phyloP scores from a whole-genome alignment of 2,329 filamentous ascomycete genomes.

The Penicillium occitanis region DNA sequence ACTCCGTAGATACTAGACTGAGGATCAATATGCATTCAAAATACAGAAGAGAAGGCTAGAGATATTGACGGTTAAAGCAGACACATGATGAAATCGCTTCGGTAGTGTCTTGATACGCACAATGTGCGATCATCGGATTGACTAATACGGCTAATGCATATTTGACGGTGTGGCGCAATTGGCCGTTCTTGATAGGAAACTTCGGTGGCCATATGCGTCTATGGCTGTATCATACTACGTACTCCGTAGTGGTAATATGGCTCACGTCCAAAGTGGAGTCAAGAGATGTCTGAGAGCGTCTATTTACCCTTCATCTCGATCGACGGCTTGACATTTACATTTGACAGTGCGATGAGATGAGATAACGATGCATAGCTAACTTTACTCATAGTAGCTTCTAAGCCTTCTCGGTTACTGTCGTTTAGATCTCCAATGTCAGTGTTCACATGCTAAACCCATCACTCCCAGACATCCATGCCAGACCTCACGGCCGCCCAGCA shows the following conservation, averaged over 20 bases:
- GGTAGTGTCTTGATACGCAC: background rate
- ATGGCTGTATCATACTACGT: background rate
- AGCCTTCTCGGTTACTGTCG: background rate
- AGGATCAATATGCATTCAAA: background rate
- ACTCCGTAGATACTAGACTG: no score
- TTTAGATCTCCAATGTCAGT: background rate
- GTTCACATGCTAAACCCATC: background rate
- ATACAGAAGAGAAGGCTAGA: background rate
- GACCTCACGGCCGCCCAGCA: background rate
- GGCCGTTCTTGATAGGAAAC: background rate
- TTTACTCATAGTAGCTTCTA: background rate
- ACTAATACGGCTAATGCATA: background rate
- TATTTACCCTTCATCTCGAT: slow-evolving; percentile 3
- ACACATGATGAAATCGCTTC: background rate
- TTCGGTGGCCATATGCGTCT: background rate
- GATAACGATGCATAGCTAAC: background rate
- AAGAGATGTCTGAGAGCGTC: background rate
- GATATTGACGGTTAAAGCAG: background rate
- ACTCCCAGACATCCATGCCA: background rate
- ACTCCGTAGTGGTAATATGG: background rate
- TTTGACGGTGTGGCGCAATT: slow-evolving; percentile 8
- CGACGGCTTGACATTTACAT: background rate
- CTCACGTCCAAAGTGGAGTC: background rate
- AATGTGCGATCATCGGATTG: background rate
- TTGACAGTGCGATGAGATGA: background rate